Percentiles rank a stretch among this genome's conserved stretches.
Conservation (phyloP, 352 stramenopile species). For the Globisporangium cystogenes region DNA sequence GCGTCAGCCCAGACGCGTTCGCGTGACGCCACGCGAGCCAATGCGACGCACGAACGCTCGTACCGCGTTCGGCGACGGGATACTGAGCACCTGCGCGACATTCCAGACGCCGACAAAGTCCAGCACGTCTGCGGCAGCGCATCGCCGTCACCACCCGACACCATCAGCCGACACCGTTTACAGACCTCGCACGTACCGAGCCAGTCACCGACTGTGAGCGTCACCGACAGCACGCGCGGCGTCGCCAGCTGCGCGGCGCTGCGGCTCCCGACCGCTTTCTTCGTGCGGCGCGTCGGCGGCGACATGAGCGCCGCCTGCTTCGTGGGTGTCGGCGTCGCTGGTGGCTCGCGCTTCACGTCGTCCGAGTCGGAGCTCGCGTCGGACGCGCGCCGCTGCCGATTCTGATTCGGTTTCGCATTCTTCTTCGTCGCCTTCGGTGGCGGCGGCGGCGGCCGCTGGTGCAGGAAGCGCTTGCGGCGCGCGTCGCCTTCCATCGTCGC, state of each 20-base stretch:
- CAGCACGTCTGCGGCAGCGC: constrained; percentile 11
- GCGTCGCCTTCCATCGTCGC: not conserved
- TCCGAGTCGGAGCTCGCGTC: not conserved
- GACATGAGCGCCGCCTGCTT: not conserved
- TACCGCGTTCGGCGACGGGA: constrained; percentile 8
- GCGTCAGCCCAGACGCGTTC: too few relatives aligned
- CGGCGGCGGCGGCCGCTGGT: not conserved
- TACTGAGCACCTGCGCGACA: constrained; percentile 11
- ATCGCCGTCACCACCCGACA: too few relatives aligned
- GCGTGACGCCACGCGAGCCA: too few relatives aligned
- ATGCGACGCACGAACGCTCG: too few relatives aligned
- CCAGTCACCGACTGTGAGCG: constrained; percentile 12
- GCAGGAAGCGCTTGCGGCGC: not conserved
- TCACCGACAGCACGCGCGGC: constrained; percentile 4
- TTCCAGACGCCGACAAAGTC: constrained; percentile 18
- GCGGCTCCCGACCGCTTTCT: not conserved
- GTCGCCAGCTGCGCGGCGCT: not conserved
- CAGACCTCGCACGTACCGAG: constrained; percentile 8
- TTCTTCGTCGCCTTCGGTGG: too few relatives aligned
- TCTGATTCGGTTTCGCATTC: too few relatives aligned
- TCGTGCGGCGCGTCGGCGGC: not conserved
- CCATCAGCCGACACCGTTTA: too few relatives aligned
- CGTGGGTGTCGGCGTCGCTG: not conserved
- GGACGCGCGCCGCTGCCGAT: not conserved
- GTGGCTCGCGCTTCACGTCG: not conserved